Evolutionary conservation across 768 basidiomycete genomes (phyloP), one percentile per base, ranked within the genome.

Genomic region (Xanthoconium stramineum): DNA sequence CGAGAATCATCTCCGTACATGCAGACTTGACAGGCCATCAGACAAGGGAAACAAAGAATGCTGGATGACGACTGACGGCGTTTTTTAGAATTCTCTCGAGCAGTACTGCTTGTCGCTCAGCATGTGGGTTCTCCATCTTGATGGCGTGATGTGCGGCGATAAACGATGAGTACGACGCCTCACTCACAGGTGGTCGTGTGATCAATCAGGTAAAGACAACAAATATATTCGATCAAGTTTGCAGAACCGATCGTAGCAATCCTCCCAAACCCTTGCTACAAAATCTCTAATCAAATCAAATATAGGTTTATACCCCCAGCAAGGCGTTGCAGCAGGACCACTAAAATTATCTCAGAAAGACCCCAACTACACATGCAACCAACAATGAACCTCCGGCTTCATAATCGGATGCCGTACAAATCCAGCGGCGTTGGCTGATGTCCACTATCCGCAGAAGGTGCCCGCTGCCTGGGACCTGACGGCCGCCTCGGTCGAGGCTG

Each of bases 41-140:
- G 55, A 30, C 36, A 3, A 15, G 3, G 43, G 12, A 38, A 29
- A 33, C 46, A 9, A 45, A 19, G 14, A 37, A 20, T 2, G 33
- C 12, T 2, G 12, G 14, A 29, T 39, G 40, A 39, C 10, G 13
- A 77, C 86, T 60, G 59, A 94, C 94, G 7, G 89, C 83, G 61
- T 92, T 96, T 74, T 94, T 95, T 28, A 93, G 76, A 64, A 98
- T 94, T 29, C 94, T 83, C 62, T 96, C 91, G 4, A 97, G 80
- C 19, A 96, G 81, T 45, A 94, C 86, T 33, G 91, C 92, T 69
- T 98, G 94, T 42, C 90, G 81, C 72, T 95, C 93, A 49, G 91
- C 91, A 63, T 98, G 94, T 20, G 94, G 94, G 70, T 96, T 96
- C 74, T 97, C 93, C 94, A 97, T 96, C 52, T 51, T 24, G 30